These are phyloP conservation scores for Dendrobium officinale DNA, from an alignment of 106 monocot genomes.

Conservation along the genomic window DNA sequence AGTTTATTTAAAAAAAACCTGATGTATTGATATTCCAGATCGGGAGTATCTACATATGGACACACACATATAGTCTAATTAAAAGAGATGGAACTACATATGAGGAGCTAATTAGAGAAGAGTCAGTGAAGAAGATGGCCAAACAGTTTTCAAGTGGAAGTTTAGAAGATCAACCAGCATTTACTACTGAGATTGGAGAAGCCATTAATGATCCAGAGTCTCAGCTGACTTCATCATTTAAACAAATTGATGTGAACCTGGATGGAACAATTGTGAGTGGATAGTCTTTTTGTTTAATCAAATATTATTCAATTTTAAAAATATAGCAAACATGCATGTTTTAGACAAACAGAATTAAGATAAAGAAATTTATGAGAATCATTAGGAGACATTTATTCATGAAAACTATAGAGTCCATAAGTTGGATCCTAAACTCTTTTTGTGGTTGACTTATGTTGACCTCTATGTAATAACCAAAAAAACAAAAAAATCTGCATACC, in stretches of 20 bases:
- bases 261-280: not conserved
- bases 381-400: too few species aligned
- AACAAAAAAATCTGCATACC: too few species aligned
- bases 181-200: not conserved
- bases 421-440: too few species aligned
- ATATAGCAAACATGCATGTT: too few species aligned
- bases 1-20: not conserved
- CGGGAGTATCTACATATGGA: slow-evolving; percentile 66
- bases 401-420: too few species aligned
- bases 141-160: not conserved
- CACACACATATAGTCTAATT: slow-evolving; percentile 48
- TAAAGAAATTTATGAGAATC: too few species aligned
- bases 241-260: not conserved
- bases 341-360: too few species aligned
- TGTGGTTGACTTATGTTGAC: too few species aligned
- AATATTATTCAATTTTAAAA: too few species aligned
- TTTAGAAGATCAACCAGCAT: not conserved
- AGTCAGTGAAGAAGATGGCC: not conserved
- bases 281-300: too few species aligned
- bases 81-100: slow-evolving; percentile 11
- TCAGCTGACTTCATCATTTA: not conserved
- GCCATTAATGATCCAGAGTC: not conserved
- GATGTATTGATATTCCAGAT: slow-evolving; percentile 29
- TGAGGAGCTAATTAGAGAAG: not conserved
- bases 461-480: too few species aligned